Conservation (phyloP, 352 stramenopile species). For the Pythium diclinum region DNA sequence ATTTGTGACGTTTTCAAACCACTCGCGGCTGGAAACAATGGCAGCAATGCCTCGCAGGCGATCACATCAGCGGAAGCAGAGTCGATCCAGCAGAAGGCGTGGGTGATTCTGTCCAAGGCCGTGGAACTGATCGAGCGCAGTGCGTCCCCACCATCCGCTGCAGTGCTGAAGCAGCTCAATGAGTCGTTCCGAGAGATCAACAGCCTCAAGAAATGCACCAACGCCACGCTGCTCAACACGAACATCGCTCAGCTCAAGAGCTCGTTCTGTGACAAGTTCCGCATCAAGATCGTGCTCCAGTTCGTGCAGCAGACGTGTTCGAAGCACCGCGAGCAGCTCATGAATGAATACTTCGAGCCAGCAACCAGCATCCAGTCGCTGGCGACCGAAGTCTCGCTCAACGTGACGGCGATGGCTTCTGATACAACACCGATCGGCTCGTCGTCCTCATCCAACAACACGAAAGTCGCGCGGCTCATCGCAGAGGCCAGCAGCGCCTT, state of each 20-base stretch:
- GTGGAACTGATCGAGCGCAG: slow-evolving; percentile 51
- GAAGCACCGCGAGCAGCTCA: slow-evolving; percentile 38
- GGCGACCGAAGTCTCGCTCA: slow-evolving; percentile 22
- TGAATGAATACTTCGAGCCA: slow-evolving; percentile 64
- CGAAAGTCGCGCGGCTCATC: slow-evolving; percentile 46
- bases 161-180: slow-evolving; percentile 51
- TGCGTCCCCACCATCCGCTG: slow-evolving; percentile 36
- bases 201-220: slow-evolving; percentile 63
- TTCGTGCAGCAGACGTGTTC: slow-evolving; percentile 48
- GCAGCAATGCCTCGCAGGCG: slow-evolving; percentile 10
- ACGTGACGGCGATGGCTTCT: slow-evolving; percentile 5
- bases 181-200: slow-evolving; percentile 65
- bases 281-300: slow-evolving; percentile 50
- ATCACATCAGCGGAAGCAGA: slow-evolving; percentile 70
- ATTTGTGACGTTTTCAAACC: slow-evolving; percentile 76
- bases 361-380: slow-evolving; percentile 42
- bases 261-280: slow-evolving; percentile 64
- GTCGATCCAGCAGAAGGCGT: slow-evolving; percentile 58
- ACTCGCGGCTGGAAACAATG: slow-evolving; percentile 23
- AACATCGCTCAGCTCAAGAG: slow-evolving; percentile 66
- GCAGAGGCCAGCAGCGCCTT: slow-evolving; percentile 47
- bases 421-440: slow-evolving; percentile 3
- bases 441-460: slow-evolving; percentile 1
- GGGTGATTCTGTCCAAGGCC: slow-evolving; percentile 48
- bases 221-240: slow-evolving; percentile 55